Percentiles rank a stretch among this genome's conserved stretches.
Conservation (phyloP, 1,284 basidiomycete species). For the Fomitopsis pinicola region DNA sequence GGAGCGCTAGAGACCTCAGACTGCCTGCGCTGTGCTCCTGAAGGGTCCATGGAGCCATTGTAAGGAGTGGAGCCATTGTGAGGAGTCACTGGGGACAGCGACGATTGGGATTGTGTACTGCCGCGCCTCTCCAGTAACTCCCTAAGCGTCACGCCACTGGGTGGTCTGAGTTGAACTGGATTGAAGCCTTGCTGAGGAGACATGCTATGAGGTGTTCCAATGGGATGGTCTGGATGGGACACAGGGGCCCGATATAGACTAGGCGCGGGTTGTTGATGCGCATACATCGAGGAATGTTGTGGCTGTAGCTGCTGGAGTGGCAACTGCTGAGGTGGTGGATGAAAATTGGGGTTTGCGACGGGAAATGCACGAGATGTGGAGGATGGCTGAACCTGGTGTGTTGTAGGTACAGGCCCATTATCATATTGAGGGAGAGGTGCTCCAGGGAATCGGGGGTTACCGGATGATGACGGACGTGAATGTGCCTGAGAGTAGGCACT, state of each 20-base stretch:
- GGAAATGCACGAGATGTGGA: neutral
- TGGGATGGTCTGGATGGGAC: neutral
- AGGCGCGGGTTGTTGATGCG: neutral
- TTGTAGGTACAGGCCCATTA: neutral
- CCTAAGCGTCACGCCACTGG: neutral
- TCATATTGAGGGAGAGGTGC: neutral
- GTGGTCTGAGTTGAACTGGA: neutral
- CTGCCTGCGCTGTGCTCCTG: neutral
- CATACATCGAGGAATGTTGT: neutral
- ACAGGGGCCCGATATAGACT: too few relatives aligned
- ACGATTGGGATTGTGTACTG: neutral
- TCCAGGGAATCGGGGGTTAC: neutral
- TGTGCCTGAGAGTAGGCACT: neutral
- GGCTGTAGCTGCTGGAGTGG: neutral
- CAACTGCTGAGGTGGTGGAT: neutral
- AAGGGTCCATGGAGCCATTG: neutral
- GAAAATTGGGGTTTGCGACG: too few relatives aligned
- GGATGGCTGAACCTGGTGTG: neutral
- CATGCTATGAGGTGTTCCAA: neutral
- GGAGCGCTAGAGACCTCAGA: neutral
- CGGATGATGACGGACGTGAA: neutral
- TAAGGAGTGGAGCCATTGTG: too few relatives aligned
- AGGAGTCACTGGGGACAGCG: neutral
- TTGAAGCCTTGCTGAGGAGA: neutral
- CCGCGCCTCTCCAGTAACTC: neutral